phyloP scores from a whole-genome alignment of 352 stramenopile genomes.

The Phytophthora agathidicida region DNA sequence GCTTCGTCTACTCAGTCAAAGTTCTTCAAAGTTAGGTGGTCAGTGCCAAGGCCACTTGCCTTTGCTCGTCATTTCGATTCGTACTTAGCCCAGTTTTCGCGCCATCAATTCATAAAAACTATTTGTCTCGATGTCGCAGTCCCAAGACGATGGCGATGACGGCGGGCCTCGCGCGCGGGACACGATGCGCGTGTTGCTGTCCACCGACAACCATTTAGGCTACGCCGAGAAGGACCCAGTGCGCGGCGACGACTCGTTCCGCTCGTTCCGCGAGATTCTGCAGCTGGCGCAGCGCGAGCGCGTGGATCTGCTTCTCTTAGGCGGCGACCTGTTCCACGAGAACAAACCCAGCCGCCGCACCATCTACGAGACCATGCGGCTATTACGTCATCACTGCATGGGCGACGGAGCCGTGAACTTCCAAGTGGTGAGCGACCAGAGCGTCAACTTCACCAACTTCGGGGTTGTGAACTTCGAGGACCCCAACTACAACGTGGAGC shows the following conservation, averaged over 20 bases:
- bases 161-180: slow-evolving; percentile 31
- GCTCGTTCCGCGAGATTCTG: slow-evolving; percentile 90
- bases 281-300: slow-evolving; percentile 61
- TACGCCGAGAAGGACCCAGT: slow-evolving; percentile 97
- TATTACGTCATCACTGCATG: slow-evolving; percentile 96
- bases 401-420: slow-evolving; percentile 85
- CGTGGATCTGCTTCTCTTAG: slow-evolving; percentile 95
- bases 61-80: no score
- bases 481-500: slow-evolving; percentile 92
- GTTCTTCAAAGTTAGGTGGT: no score
- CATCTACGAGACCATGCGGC: slow-evolving; percentile 96
- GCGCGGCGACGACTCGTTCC: slow-evolving; percentile 93
- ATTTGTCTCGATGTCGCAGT: slow-evolving; percentile 22
- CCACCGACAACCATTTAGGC: slow-evolving; percentile 99
- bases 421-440: slow-evolving; percentile 92
- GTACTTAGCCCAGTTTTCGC: slow-evolving; percentile 13
- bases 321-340: slow-evolving; percentile 99
- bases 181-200: slow-evolving; percentile 92
- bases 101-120: neutral
- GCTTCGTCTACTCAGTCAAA: no score
- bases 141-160: neutral
- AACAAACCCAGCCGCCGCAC: slow-evolving; percentile 98
- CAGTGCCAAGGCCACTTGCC: no score
- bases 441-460: slow-evolving; percentile 90
- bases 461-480: slow-evolving; percentile 98